Base-by-base conservation (phyloP, 2,329 filamentous ascomycete genomes). In the Zasmidium angulare region DNA sequence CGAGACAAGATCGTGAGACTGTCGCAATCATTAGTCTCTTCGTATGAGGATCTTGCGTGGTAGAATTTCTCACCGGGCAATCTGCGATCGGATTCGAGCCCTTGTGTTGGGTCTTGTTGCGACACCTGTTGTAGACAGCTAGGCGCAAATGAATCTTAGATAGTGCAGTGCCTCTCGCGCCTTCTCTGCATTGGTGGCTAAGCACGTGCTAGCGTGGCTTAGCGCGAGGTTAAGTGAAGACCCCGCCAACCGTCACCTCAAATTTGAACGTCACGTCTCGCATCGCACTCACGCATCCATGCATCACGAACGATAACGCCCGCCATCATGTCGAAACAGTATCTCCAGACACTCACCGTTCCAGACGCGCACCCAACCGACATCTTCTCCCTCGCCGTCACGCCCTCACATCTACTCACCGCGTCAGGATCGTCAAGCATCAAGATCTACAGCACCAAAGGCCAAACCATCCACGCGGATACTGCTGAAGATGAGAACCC, bases 281-380 rank as follows among this genome's bases (percentile, higher is more conserved):
- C 9, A 14, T 43, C n/a, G 3, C 36, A 43, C n/a, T 14, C 11
- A 14, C 6, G 36, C 36, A 14, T 17, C 6, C 6, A 43, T 24
- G 31, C 40, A 51, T 46, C 56, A 53, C 21, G 17, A 43, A 23
- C 50, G 24, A 24, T 29, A 24, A 10, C 52, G 48, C 20, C 40
- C 43, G 14, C 60, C 29, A 46, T 43, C 29, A 58, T 55, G 95
- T 99, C 95, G 57, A 98, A 98, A 81, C 95, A 98, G 88, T 99
- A 97, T 75, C 85, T 99, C 63, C 96, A 93, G 71, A 89, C 89
- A 67, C 91, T 96, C 76, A 93, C 92, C 47, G 86, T 96, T 75
- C 90, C 96, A 74, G 85, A 92, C 80, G 71, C 72, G 47, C 70
- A 73, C 55, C 69, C 69, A 9, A 70, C 68, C 26, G 68, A 75